Evolutionary conservation across 2,329 filamentous ascomycete species (phyloP).

Genomic region (Aspergillus tamarii): DNA sequence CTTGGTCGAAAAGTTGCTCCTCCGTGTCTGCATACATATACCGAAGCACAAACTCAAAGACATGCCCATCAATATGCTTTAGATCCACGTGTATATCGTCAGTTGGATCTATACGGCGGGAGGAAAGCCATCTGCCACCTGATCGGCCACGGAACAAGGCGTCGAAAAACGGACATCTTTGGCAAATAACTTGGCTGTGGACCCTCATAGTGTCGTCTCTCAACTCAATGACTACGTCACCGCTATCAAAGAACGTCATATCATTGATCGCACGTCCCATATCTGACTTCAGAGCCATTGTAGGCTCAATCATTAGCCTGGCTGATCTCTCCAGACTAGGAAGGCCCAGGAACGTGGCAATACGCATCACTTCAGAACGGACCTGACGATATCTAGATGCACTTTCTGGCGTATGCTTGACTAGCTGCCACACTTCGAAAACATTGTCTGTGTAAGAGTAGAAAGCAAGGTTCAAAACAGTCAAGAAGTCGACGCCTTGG

Average conservation of each 20-base stretch:
- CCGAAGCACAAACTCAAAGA: constrained; percentile 77
- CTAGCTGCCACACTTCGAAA: constrained; percentile 85
- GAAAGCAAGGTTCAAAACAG: constrained; percentile 76
- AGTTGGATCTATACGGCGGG: constrained; percentile 57
- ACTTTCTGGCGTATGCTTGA: constrained; percentile 64
- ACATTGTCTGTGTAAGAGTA: constrained; percentile 80
- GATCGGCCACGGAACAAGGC: constrained; percentile 89
- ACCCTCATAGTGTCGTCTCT: constrained; percentile 69
- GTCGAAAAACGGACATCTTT: constrained; percentile 89
- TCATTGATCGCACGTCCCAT: constrained; percentile 72
- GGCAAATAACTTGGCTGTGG: constrained; percentile 79
- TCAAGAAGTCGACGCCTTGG: constrained; percentile 72
- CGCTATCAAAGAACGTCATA: constrained; percentile 72
- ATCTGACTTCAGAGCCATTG: constrained; percentile 68
- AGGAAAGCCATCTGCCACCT: constrained; percentile 78
- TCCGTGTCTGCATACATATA: constrained; percentile 85
- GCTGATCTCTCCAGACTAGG: constrained; percentile 74
- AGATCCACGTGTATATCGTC: constrained; percentile 73
- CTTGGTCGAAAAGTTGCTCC: constrained; percentile 76
- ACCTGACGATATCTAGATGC: constrained; percentile 78
- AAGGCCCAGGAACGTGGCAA: constrained; percentile 74
- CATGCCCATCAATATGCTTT: constrained; percentile 72
- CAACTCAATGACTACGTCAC: constrained; percentile 78
- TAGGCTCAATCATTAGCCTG: constrained; percentile 70
- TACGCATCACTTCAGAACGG: constrained; percentile 81